These are phyloP conservation scores for Agastache rugosa DNA, from an alignment of 257 asterid species.

Conservation along the genomic window DNA sequence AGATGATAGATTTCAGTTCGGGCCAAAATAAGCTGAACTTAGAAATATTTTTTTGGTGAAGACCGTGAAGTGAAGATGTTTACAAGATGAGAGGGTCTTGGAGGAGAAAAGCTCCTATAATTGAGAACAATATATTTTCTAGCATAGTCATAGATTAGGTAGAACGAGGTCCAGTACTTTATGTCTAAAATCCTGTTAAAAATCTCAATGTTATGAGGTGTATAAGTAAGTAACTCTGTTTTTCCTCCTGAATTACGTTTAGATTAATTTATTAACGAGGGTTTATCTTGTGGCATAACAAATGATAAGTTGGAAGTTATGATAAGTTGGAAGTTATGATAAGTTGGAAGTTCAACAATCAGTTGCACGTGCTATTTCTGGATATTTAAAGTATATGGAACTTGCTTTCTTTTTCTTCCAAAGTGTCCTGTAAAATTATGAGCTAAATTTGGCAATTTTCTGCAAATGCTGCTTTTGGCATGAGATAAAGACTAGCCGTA, in stretches of 20 bases:
- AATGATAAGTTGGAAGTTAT: not conserved
- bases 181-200: not conserved
- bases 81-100: not conserved
- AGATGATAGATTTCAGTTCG: not conserved
- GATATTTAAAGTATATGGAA: not conserved
- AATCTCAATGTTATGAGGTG: not conserved
- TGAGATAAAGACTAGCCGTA: conserved; percentile 20
- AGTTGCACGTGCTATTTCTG: not conserved
- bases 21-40: conserved; percentile 7
- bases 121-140: not conserved
- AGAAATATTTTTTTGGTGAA: not conserved
- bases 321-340: not conserved
- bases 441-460: conserved; percentile 1
- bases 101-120: not conserved
- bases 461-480: not conserved
- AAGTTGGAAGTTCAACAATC: not conserved
- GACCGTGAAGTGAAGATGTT: conserved; percentile 20
- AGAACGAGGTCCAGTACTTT: not conserved
- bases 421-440: not conserved
- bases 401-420: not conserved
- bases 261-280: not conserved
- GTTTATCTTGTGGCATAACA: not conserved
- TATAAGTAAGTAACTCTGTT: not conserved
- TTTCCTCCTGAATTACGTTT: not conserved
- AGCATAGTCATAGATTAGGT: not conserved